Base-by-base conservation (phyloP, 352 stramenopile species). In the Peronospora belbahrii region DNA sequence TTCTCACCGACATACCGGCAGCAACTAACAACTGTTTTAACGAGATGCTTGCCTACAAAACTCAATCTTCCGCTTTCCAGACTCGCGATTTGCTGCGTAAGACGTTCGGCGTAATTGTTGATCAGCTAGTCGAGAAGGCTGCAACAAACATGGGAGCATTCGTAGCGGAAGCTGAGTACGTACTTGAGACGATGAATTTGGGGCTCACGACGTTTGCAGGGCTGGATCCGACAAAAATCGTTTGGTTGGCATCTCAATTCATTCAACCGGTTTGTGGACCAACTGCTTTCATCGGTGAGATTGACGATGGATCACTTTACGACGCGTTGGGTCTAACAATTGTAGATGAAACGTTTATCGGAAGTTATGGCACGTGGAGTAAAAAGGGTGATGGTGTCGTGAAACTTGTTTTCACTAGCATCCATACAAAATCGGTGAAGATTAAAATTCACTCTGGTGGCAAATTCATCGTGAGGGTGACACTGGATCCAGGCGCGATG, bases 21-120 rank as follows among this genome's bases (percentile, higher is more conserved):
- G 48, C 37, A 24, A 62, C 54, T 0, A 62, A 62, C 19, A 49
- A 58, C 14, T 62, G 54, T 15, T 59, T 62, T 48, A 18, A 46
- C n/a, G 54, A 62, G 14, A 28, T 62, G 8, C 37, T 58, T 7
- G 23, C 41, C 0, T 45, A 49, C 18, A 62, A 62, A 48, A 49
- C 54, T 1, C 50, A 30, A 11, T 9, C 49, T 31, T 41, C 53
- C 6, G 54, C 54, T 10, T 62, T 58, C 37, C 14, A 58, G 30
- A 62, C 47, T 13, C 42, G 48, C 7, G 54, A 62, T 34, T 53
- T 62, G 31, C 31, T 58, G 7, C 48, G 53, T 2, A 62, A 57
- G 20, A 62, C 48, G 10, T 49, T 62, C 5, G 36, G 47, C 19
- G 54, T 62, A 0, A 62, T 62, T 25, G 42, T 62, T 3, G 54